phyloP scores from a whole-genome alignment of 768 basidiomycete genomes.

The Cystofilobasidium ferigula region DNA sequence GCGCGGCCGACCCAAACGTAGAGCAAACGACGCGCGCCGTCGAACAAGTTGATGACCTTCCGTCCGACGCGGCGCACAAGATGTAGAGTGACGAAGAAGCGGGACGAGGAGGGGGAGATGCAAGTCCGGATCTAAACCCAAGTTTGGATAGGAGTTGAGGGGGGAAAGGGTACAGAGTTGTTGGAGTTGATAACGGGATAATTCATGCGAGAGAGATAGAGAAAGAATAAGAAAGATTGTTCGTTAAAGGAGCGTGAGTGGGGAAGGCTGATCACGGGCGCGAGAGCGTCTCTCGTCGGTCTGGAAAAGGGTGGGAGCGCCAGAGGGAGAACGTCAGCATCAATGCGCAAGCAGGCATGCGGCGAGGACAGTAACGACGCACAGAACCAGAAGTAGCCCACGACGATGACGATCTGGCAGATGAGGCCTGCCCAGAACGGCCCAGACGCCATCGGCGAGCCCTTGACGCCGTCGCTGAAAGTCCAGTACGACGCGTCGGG shows the following conservation, averaged over 20 bases:
- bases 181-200: neutral
- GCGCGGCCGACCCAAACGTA: too few relatives aligned
- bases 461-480: constrained; percentile 47
- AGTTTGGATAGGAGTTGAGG: too few relatives aligned
- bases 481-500: constrained; percentile 88
- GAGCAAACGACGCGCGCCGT: too few relatives aligned
- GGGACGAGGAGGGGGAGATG: too few relatives aligned
- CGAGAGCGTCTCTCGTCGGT: constrained; percentile 25
- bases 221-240: neutral
- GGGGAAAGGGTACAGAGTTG: too few relatives aligned
- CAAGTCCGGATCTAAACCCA: too few relatives aligned
- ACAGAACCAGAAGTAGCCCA: constrained; percentile 27
- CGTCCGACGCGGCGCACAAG: too few relatives aligned
- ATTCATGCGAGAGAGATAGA: constrained; percentile 3
- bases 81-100: too few relatives aligned
- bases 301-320: neutral
- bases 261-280: constrained; percentile 11
- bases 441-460: constrained; percentile 23
- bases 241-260: neutral
- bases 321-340: neutral
- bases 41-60: too few relatives aligned
- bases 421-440: constrained; percentile 26
- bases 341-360: neutral
- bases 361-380: neutral
- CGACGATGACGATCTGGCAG: constrained; percentile 26